Conservation (phyloP, 768 basidiomycete genomes). For the Boletus subcaerulescens region DNA sequence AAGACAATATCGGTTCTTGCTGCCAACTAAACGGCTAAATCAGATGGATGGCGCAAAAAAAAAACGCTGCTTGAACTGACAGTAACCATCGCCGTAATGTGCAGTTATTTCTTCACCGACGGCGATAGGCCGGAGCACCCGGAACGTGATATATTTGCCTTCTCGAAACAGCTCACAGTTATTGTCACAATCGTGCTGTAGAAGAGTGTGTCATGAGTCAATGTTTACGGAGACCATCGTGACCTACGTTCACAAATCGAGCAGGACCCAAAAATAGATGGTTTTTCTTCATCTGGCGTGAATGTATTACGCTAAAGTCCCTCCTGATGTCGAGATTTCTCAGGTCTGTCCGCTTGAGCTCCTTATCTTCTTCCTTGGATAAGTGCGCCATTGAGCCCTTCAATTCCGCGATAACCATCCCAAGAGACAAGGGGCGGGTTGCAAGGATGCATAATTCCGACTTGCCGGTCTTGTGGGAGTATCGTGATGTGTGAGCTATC, state of each 20-base stretch:
- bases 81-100: slow-evolving; percentile 88
- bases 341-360: slow-evolving; percentile 78
- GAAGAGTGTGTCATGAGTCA: neutral
- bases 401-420: slow-evolving; percentile 76
- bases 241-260: slow-evolving; percentile 86
- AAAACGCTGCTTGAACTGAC: slow-evolving; percentile 47
- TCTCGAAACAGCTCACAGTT: slow-evolving; percentile 88
- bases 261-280: slow-evolving; percentile 89
- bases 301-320: slow-evolving; percentile 91
- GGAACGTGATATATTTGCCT: slow-evolving; percentile 87
- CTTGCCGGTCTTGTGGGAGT: slow-evolving; percentile 84
- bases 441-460: slow-evolving; percentile 86
- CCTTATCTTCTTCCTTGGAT: slow-evolving; percentile 81
- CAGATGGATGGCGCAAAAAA: slow-evolving; percentile 16
- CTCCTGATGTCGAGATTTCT: slow-evolving; percentile 68
- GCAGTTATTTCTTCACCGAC: slow-evolving; percentile 87
- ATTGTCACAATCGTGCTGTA: slow-evolving; percentile 84
- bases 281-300: slow-evolving; percentile 88
- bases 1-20: slow-evolving; percentile 70
- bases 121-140: slow-evolving; percentile 72
- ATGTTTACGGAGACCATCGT: neutral
- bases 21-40: slow-evolving; percentile 51
- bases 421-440: slow-evolving; percentile 64
- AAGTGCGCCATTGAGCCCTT: slow-evolving; percentile 90
- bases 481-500: slow-evolving; percentile 85